Conservation (phyloP, 805 yeast species). For the Kuraishia molischiana region DNA sequence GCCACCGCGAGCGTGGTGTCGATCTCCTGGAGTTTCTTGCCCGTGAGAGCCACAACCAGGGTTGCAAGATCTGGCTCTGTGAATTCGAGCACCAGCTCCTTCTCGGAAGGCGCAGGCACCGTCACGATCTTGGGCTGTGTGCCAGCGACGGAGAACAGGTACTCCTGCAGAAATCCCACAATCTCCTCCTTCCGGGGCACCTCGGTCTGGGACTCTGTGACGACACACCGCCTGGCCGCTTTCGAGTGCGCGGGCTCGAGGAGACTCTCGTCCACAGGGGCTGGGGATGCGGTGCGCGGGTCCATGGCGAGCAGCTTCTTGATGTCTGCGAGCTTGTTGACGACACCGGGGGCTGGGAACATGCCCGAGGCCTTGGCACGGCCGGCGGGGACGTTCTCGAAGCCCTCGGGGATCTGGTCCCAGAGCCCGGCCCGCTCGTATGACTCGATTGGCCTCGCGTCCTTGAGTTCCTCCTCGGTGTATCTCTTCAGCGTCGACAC, state of each 20-base stretch:
- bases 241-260: slow-evolving; percentile 16
- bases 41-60: slow-evolving; percentile 32
- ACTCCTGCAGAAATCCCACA: neutral
- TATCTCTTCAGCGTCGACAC: no score
- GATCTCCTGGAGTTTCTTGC: slow-evolving; percentile 17
- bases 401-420: slow-evolving; percentile 67
- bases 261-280: slow-evolving; percentile 12
- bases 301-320: slow-evolving; percentile 21
- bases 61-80: slow-evolving; percentile 46
- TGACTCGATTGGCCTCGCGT: neutral
- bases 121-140: neutral
- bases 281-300: slow-evolving; percentile 6
- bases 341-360: slow-evolving; percentile 63
- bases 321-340: slow-evolving; percentile 28
- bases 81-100: slow-evolving; percentile 39
- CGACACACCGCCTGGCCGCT: slow-evolving; percentile 13
- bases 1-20: slow-evolving; percentile 15
- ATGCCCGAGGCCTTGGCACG: slow-evolving; percentile 72
- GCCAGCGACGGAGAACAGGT: neutral
- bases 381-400: slow-evolving; percentile 65
- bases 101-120: slow-evolving; percentile 9
- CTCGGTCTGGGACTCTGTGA: slow-evolving; percentile 7
- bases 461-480: neutral
- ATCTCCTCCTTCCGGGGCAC: neutral
- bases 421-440: slow-evolving; percentile 38